Conservation (phyloP, 805 yeast genomes). For the Metschnikowia lunata region DNA sequence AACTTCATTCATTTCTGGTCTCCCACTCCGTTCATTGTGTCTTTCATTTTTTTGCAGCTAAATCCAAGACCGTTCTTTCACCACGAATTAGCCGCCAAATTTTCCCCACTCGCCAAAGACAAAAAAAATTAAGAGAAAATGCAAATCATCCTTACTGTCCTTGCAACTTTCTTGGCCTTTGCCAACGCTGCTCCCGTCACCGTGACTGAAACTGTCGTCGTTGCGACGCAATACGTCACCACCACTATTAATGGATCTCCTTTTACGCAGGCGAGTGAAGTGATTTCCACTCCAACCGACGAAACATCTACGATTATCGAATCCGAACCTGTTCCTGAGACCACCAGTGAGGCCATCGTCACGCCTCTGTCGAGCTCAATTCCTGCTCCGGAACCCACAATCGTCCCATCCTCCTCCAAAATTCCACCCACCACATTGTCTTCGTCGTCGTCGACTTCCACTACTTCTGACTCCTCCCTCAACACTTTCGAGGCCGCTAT, state of each 20-base stretch:
- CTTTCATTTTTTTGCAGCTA: not conserved
- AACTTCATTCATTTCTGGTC: too few relatives aligned
- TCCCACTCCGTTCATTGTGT: not conserved
- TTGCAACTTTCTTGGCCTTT: constrained; percentile 8
- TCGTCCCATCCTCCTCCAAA: not conserved
- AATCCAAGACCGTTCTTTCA: not conserved
- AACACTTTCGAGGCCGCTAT: constrained; percentile 26
- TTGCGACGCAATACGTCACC: constrained; percentile 10
- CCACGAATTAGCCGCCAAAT: not conserved
- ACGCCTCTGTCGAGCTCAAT: not conserved
- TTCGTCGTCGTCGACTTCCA: constrained; percentile 1
- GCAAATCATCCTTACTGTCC: constrained; percentile 3
- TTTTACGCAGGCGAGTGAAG: constrained; percentile 2
- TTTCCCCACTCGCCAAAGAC: not conserved
- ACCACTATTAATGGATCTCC: constrained; percentile 9
- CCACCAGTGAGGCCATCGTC: not conserved
- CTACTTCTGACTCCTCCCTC: constrained; percentile 7
- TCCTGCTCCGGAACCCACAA: not conserved
- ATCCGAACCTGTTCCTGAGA: not conserved
- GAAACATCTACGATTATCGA: not conserved
- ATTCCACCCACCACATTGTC: constrained; percentile 6
- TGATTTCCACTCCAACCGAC: not conserved
- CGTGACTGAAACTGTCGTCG: constrained; percentile 11
- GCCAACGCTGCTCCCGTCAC: constrained; percentile 12
- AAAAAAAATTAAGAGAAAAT: not conserved